phyloP scores from a whole-genome alignment of 1,284 basidiomycete species.

The Cutaneotrichosporon cyanovorans region DNA sequence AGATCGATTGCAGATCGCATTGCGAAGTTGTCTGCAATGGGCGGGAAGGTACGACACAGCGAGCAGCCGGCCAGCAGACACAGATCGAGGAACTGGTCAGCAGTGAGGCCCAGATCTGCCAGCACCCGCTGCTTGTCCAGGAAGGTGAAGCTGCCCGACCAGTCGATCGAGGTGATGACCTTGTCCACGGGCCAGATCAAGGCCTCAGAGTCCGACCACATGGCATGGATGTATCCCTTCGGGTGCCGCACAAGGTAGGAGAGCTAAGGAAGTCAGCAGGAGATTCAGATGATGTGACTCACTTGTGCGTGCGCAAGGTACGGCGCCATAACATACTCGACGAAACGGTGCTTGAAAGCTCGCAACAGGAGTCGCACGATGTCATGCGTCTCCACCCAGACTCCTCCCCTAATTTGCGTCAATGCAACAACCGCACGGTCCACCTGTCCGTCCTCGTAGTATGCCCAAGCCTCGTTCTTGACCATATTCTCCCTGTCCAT shows the following conservation, averaged over 20 bases:
- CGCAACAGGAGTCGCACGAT: slow-evolving; percentile 85
- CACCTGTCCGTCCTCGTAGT: slow-evolving; percentile 82
- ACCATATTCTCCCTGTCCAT: slow-evolving; percentile 35
- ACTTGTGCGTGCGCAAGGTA: slow-evolving; percentile 93
- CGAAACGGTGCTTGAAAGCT: slow-evolving; percentile 88
- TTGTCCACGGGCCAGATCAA: slow-evolving; percentile 86
- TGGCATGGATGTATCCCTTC: slow-evolving; percentile 89
- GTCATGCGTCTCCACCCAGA: slow-evolving; percentile 63
- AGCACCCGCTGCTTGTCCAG: slow-evolving; percentile 73
- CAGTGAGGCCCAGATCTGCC: slow-evolving; percentile 63
- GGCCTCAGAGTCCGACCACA: slow-evolving; percentile 84
- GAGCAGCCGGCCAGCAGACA: slow-evolving; percentile 88
- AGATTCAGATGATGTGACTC: slow-evolving; percentile 19
- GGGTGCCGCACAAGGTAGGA: slow-evolving; percentile 89
- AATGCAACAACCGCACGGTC: slow-evolving; percentile 77
- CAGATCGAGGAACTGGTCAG: slow-evolving; percentile 93
- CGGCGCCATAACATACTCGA: slow-evolving; percentile 93
- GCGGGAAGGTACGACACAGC: slow-evolving; percentile 77
- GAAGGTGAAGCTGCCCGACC: slow-evolving; percentile 67
- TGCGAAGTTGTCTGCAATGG: slow-evolving; percentile 61
- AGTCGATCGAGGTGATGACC: slow-evolving; percentile 80
- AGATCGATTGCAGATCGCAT: slow-evolving; percentile 79
- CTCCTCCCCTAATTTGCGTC: slow-evolving; percentile 59
- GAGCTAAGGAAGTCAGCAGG: slow-evolving; percentile 51
- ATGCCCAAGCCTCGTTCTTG: slow-evolving; percentile 69